These are phyloP conservation scores for Spinacia oleracea DNA, from an alignment of 179 eudicot species.

Conservation along the genomic window DNA sequence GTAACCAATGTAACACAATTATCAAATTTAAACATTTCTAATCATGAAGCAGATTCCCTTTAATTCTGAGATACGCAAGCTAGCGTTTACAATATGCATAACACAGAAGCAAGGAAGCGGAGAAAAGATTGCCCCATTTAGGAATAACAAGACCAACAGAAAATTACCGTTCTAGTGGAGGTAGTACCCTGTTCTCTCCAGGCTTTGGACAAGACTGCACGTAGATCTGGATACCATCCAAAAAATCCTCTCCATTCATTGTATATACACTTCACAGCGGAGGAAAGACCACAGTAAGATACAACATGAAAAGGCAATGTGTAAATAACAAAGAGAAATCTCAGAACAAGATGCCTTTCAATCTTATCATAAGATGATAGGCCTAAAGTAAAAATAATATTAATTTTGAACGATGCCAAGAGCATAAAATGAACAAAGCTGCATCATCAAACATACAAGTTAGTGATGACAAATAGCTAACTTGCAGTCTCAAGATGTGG, in stretches of 20 bases:
- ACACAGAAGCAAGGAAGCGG: background rate
- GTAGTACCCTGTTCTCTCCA: conserved; percentile 63
- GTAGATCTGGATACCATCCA: conserved; percentile 78
- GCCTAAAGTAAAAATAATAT: background rate
- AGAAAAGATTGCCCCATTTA: background rate
- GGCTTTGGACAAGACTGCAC: conserved; percentile 60
- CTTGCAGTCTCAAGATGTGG: background rate
- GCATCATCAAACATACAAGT: background rate
- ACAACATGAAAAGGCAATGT: background rate
- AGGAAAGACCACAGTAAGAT: conserved; percentile 8
- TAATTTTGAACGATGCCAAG: background rate
- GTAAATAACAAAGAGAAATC: background rate
- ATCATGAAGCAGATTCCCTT: background rate
- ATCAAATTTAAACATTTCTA: background rate
- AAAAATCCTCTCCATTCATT: conserved; percentile 77
- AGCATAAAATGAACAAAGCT: background rate
- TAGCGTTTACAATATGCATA: background rate
- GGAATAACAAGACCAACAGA: background rate
- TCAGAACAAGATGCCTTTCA: background rate
- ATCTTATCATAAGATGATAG: background rate
- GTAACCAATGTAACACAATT: background rate
- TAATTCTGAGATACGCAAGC: background rate
- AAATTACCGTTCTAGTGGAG: conserved; percentile 66
- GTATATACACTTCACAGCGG: conserved; percentile 69
- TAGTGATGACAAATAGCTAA: background rate